Base-by-base conservation (phyloP, 2,329 filamentous ascomycete genomes). In the Cercospora janseana region DNA sequence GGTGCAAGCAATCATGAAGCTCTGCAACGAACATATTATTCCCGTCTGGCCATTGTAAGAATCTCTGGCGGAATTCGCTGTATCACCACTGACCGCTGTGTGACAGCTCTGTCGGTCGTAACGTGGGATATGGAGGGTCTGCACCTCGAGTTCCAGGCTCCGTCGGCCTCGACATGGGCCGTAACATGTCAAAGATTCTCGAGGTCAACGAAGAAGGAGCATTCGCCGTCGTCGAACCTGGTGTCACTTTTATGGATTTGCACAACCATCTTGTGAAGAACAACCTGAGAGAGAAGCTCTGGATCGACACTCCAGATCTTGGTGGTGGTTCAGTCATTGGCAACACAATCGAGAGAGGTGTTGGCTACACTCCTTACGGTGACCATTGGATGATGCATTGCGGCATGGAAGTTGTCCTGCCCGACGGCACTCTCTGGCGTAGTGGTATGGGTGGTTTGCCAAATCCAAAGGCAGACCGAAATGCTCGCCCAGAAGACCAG, bases 101-200 rank as follows among this genome's bases (percentile, higher is more conserved):
- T 13, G 21, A n/a, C n/a, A 40, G 35, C 53, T 75, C 71, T 2
- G 72, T 76, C 54, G 75, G 76, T 0, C 65, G 75, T 28, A 78
- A 78, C 48, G 66, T 78, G 2, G 79, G 77, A 12, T 80, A 80
- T 49, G 78, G 78, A 20, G 78, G 77, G n/a, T 74, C 75, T 10
- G 77, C 76, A 0, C 77, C 77, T 0, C 66, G 78, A 26, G 74
- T 80, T 1, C 72, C 72, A 0, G 78, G 78, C 4, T 72, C 71
- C n/a, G 66, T 80, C 0, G 72, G 73, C 2, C 47, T 80, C 15
- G 75, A 80, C 52, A 67, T 80, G n/a, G 78, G 77, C 3, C 71
- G 64, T 29, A 69, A 75, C 31, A 79, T 82, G 78, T 75, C 76
- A 59, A 71, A 70, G 56, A 70, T 82, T 6, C 58, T 81, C 6